Percentiles rank a stretch among this genome's conserved stretches.
Conservation (phyloP, 805 yeast genomes). For the Yarrowia phangngaensis region DNA sequence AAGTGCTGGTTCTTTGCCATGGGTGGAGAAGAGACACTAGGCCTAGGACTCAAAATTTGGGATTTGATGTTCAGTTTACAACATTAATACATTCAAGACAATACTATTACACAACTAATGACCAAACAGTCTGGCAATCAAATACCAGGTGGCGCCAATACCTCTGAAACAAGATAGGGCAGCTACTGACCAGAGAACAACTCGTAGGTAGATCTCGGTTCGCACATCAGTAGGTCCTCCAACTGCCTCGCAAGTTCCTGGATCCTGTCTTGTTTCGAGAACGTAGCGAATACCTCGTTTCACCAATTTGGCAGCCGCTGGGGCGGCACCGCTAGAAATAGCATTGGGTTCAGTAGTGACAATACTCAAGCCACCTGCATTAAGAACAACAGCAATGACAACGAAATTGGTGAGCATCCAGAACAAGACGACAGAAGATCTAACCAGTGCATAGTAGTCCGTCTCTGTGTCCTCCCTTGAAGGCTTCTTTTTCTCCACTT, state of each 20-base stretch:
- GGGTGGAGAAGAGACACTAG: no score
- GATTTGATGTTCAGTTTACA: no score
- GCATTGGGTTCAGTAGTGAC: slow-evolving; percentile 37
- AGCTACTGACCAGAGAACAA: slow-evolving; percentile 90
- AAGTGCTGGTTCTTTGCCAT: no score
- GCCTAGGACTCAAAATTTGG: no score
- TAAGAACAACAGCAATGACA: slow-evolving; percentile 75
- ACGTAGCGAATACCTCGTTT: slow-evolving; percentile 32
- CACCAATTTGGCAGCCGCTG: slow-evolving; percentile 33
- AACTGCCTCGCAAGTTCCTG: slow-evolving; percentile 1
- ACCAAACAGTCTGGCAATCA: slow-evolving; percentile 42
- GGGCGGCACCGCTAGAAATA: slow-evolving; percentile 30
- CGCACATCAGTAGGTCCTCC: slow-evolving; percentile 30
- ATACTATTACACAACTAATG: slow-evolving; percentile 44
- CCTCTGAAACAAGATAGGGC: slow-evolving; percentile 81
- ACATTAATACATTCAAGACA: background rate
- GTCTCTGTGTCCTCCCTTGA: slow-evolving; percentile 54
- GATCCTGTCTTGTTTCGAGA: slow-evolving; percentile 44
- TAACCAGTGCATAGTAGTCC: slow-evolving; percentile 82
- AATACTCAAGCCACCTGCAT: slow-evolving; percentile 68
- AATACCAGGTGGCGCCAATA: slow-evolving; percentile 63
- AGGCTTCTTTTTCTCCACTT: slow-evolving; percentile 39
- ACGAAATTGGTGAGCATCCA: slow-evolving; percentile 89
- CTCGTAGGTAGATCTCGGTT: slow-evolving; percentile 60
- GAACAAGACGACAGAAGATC: slow-evolving; percentile 80